phyloP scores from a whole-genome alignment of 352 stramenopile species.

The Pythium biforme region DNA sequence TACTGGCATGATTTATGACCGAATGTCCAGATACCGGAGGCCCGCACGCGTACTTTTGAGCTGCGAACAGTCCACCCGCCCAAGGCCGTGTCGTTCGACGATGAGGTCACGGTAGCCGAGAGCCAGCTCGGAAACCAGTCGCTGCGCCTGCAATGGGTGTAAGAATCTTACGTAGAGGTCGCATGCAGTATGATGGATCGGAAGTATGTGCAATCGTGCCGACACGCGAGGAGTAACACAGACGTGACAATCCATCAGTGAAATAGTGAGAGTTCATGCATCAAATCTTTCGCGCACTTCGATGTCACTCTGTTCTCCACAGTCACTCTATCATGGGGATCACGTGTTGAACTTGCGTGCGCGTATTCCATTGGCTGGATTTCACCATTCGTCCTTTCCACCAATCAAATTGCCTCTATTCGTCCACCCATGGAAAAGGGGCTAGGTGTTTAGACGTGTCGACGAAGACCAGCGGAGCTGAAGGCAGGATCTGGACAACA shows the following conservation, averaged over 20 bases:
- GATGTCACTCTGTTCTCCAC: constrained; percentile 16
- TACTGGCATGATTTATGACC: background rate
- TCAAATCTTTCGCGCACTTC: constrained; percentile 5
- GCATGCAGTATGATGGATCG: background rate
- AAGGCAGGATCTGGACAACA: too few species aligned
- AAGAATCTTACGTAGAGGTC: background rate
- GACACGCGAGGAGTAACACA: too few species aligned
- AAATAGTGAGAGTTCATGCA: too few species aligned
- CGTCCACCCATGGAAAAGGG: background rate
- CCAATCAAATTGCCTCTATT: constrained; percentile 8
- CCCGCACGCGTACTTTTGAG: constrained; percentile 65
- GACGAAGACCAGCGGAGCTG: constrained; percentile 19
- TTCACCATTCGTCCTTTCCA: background rate
- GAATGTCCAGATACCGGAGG: constrained; percentile 55
- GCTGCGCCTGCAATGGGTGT: constrained; percentile 75
- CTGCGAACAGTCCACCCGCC: constrained; percentile 70
- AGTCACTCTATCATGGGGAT: constrained; percentile 7
- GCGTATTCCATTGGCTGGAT: constrained; percentile 12
- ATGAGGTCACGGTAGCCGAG: constrained; percentile 55
- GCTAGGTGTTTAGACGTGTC: constrained; percentile 16
- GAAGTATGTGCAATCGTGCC: too few species aligned
- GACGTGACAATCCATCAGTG: too few species aligned
- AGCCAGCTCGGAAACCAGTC: constrained; percentile 73
- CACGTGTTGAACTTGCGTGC: constrained; percentile 21
- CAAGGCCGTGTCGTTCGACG: constrained; percentile 45